Conservation (phyloP, 257 asterid species). For the Nicotiana obtusifolia region DNA sequence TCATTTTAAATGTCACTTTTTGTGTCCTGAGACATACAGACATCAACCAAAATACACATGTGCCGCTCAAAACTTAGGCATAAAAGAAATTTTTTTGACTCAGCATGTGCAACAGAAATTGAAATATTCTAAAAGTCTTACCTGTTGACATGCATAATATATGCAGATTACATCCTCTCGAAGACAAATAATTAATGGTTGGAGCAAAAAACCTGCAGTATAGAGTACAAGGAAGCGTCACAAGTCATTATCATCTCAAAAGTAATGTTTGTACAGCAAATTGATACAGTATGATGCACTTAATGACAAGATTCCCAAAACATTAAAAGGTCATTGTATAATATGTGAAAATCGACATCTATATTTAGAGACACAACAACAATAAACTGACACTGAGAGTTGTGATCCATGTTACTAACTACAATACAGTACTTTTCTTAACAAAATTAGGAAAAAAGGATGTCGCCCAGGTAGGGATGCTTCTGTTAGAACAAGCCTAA, state of each 20-base stretch:
- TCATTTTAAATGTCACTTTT: background rate
- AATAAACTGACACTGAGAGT: background rate
- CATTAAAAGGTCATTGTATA: background rate
- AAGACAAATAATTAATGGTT: conserved; percentile 53
- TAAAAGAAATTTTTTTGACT: background rate
- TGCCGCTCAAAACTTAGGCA: background rate
- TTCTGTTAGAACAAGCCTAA: background rate
- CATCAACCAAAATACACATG: background rate
- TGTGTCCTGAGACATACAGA: background rate
- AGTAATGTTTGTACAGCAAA: background rate
- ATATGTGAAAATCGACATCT: background rate
- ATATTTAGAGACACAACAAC: background rate
- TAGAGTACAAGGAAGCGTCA: background rate
- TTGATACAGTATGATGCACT: background rate
- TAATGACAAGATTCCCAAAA: background rate
- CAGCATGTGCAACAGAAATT: conserved; percentile 1
- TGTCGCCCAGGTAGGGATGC: background rate
- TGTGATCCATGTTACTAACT: background rate
- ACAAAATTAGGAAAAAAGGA: background rate
- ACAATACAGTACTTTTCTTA: background rate
- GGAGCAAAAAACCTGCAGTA: conserved; percentile 88
- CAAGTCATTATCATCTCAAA: background rate
- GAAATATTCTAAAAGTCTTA: conserved; percentile 21
- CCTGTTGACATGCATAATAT: conserved; percentile 84
- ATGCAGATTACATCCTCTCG: conserved; percentile 58